phyloP scores from a whole-genome alignment of 2,329 filamentous ascomycete genomes.

The Tetracladium maxilliforme region DNA sequence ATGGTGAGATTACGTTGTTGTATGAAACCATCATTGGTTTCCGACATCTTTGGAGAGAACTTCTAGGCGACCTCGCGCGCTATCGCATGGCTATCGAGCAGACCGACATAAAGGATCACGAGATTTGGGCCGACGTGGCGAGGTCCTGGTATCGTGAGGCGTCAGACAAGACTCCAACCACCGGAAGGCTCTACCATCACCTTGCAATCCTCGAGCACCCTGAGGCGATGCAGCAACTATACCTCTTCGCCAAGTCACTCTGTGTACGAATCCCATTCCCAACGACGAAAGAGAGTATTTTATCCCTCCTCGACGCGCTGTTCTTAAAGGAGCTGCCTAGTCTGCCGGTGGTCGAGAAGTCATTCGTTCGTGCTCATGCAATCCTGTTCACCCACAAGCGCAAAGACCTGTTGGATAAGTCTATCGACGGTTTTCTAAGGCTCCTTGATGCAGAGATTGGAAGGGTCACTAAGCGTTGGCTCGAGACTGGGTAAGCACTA shows the following conservation, averaged over 20 bases:
- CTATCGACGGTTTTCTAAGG: slow-evolving; percentile 31
- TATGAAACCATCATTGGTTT: slow-evolving; percentile 77
- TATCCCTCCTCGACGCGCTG: slow-evolving; percentile 55
- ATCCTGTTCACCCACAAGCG: slow-evolving; percentile 42
- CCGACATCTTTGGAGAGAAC: slow-evolving; percentile 86
- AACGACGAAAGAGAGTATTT: slow-evolving; percentile 54
- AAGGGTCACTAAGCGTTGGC: slow-evolving; percentile 33
- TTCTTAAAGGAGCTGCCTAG: no score
- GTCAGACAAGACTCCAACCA: slow-evolving; percentile 58
- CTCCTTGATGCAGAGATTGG: slow-evolving; percentile 42
- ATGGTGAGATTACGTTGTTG: slow-evolving; percentile 76
- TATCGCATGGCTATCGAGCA: slow-evolving; percentile 89
- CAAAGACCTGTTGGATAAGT: slow-evolving; percentile 26
- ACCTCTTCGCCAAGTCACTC: slow-evolving; percentile 56
- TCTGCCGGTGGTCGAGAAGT: slow-evolving; percentile 35
- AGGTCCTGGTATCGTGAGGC: slow-evolving; percentile 76
- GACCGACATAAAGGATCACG: slow-evolving; percentile 56
- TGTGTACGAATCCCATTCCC: slow-evolving; percentile 53
- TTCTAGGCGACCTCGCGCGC: slow-evolving; percentile 69
- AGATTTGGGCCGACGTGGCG: slow-evolving; percentile 70
- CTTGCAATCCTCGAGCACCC: slow-evolving; percentile 65
- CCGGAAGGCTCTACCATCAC: slow-evolving; percentile 77
- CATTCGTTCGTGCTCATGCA: slow-evolving; percentile 49
- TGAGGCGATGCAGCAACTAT: slow-evolving; percentile 55
- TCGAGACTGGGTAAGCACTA: no score